These are phyloP conservation scores for Phaffomyces antillensis DNA, from an alignment of 805 yeast genomes.

Conservation along the genomic window DNA sequence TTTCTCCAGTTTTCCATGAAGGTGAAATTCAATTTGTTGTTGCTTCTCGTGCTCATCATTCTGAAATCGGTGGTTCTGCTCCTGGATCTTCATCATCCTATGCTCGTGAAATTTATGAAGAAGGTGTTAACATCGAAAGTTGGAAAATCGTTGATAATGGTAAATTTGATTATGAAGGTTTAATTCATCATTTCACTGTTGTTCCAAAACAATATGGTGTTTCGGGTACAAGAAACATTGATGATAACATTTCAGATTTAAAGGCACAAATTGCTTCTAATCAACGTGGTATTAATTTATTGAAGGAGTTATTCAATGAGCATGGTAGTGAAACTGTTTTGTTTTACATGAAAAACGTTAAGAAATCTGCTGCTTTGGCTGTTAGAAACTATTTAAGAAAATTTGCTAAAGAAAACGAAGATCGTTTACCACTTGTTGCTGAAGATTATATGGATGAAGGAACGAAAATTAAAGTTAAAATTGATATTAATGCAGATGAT, in stretches of 20 bases:
- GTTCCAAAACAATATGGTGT: constrained; percentile 46
- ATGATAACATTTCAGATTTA: constrained; percentile 44
- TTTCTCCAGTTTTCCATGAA: constrained; percentile 47
- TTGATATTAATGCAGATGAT: constrained; percentile 32
- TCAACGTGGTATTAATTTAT: constrained; percentile 40
- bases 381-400: constrained; percentile 30
- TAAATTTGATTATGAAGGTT: constrained; percentile 45
- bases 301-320: constrained; percentile 36
- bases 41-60: constrained; percentile 56
- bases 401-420: constrained; percentile 35
- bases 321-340: constrained; percentile 35
- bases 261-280: constrained; percentile 47
- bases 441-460: constrained; percentile 53
- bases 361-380: constrained; percentile 39
- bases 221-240: constrained; percentile 47
- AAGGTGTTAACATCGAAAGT: constrained; percentile 48
- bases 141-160: constrained; percentile 45
- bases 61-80: constrained; percentile 55
- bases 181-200: constrained; percentile 36
- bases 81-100: constrained; percentile 53
- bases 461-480: constrained; percentile 36
- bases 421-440: constrained; percentile 32
- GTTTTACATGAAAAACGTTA: constrained; percentile 41
- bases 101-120: constrained; percentile 45
- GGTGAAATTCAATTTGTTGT: constrained; percentile 43